A percentile compares a stretch with the other conserved stretches of the same genome.
phyloP scores from a whole-genome alignment of 1,284 basidiomycete species.

The Ganoderma multipileum region DNA sequence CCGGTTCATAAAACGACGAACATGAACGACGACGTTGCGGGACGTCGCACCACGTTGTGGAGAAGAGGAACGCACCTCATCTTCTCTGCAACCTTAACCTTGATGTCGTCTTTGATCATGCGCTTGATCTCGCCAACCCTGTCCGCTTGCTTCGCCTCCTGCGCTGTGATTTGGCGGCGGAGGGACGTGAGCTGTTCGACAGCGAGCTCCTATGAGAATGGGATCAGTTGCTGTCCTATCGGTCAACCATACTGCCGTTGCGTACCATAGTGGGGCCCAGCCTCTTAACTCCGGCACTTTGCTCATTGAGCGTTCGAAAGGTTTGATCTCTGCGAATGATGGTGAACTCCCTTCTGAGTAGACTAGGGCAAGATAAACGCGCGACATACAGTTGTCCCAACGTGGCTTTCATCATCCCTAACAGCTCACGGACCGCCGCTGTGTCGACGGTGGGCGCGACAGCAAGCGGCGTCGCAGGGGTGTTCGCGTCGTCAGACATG shows the following conservation, averaged over 20 bases:
- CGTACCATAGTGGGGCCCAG: constrained; percentile 42
- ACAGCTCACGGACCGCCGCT: constrained; percentile 27
- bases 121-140: constrained; percentile 44
- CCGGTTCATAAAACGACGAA: background rate
- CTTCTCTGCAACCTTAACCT: constrained; percentile 40
- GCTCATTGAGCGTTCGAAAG: constrained; percentile 40
- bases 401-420: constrained; percentile 34
- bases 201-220: constrained; percentile 41
- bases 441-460: constrained; percentile 24
- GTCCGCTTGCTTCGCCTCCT: constrained; percentile 44
- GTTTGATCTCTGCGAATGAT: constrained; percentile 36
- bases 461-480: background rate
- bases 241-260: background rate
- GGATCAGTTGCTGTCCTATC: background rate
- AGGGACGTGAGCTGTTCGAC: constrained; percentile 39
- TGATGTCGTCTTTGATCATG: constrained; percentile 44
- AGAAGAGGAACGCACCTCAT: constrained; percentile 18
- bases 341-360: too few species aligned
- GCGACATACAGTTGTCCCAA: constrained; percentile 30
- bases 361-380: background rate
- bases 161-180: constrained; percentile 42
- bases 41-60: too few species aligned
- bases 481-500: constrained; percentile 12
- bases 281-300: constrained; percentile 38
- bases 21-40: too few species aligned